Evolutionary conservation across 2,329 filamentous ascomycete species (phyloP), one percentile per base, ranked within the genome.

Genomic region (Pyrenochaeta sp.): DNA sequence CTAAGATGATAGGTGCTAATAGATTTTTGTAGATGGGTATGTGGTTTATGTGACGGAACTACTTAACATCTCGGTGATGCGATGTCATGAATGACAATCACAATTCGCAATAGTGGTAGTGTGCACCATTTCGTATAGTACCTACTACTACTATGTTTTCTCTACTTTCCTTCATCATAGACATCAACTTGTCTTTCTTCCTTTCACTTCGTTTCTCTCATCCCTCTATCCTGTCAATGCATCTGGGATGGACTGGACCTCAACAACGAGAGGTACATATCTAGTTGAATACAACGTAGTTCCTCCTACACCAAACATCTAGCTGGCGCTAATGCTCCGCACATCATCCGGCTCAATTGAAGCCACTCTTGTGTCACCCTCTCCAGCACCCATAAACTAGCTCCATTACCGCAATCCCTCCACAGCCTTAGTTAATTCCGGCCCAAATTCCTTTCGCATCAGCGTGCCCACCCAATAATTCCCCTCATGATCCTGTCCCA

Each of bases 401-500:
- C 1, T 5, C 22, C 25, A 12, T 8, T 43, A 32, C 6, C 25
- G 25, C 44, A 34, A 9, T 4, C 13, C 45, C 15, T 32, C 30
- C 28, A 59, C 48, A 30, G 43, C 48, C 37, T 49, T 45, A 30
- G 50, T 47, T 19, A 59, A 45, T 15, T 30, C 46, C 28, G 40
- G 42, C 7, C 12, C 50, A 34, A 1, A 36, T 43, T 50, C 53
- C 34, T 49, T 52, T 13, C 50, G 37, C 43, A 54, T 25, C n/a
- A 59, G 7, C 10, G 30, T 44, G 8, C 50, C 56, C 45, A 69
- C 1, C 63, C 65, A 68, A 52, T 58, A 71, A 42, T 68, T 64
- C 24, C 68, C 66, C 40, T 61, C 42, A 30, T 25, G 24, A 59
- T 71, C 68, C 53, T 50, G 62, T 5, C 68, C 68, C 2, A 64